A percentile compares a stretch with the other conserved stretches of the same genome.
phyloP scores from a whole-genome alignment of 768 basidiomycete species.

The Serendipita sp. region DNA sequence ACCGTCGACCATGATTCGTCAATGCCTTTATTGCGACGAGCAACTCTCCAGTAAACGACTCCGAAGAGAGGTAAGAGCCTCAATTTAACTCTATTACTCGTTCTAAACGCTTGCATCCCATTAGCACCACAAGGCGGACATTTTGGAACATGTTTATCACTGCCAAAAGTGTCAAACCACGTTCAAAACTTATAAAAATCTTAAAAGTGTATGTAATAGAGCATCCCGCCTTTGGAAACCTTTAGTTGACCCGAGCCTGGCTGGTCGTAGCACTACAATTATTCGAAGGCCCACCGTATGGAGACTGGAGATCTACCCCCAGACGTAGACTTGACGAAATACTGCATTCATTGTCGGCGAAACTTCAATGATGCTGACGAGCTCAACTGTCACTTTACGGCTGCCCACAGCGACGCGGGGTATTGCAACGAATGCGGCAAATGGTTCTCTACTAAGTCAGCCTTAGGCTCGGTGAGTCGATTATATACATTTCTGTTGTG shows the following conservation, averaged over 20 bases:
- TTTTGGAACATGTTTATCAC: not conserved
- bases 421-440: not conserved
- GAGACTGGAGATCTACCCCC: not conserved
- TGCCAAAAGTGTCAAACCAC: not conserved
- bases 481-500: not conserved
- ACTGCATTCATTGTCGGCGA: not conserved
- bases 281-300: not conserved
- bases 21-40: too few species aligned
- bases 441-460: not conserved
- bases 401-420: not conserved
- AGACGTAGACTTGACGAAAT: not conserved
- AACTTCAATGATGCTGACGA: not conserved
- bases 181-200: not conserved
- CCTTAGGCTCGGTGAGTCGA: not conserved
- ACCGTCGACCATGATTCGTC: too few species aligned
- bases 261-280: not conserved
- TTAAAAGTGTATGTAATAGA: not conserved
- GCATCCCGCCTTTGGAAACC: too few species aligned
- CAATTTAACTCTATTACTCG: too few species aligned
- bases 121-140: not conserved
- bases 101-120: too few species aligned
- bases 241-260: not conserved
- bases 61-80: too few species aligned
- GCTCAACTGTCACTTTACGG: not conserved
- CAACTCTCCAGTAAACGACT: too few species aligned